Conservation (phyloP, 345 rosid genomes). For the Viola odorata region DNA sequence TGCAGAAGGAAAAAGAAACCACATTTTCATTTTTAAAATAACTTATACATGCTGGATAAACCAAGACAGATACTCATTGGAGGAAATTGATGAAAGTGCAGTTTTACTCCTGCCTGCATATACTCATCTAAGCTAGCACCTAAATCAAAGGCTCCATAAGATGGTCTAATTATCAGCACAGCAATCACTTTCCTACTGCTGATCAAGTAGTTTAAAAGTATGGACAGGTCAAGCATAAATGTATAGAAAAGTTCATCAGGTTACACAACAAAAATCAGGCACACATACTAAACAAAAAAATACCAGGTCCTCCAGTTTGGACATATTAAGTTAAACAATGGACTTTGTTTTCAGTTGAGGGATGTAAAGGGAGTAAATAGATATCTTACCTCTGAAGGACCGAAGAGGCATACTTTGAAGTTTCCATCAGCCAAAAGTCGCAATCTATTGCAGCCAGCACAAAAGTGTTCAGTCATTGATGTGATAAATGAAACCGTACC, state of each 20-base stretch:
- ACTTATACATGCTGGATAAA: too few species aligned
- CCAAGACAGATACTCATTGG: too few species aligned
- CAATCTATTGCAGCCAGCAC: constrained; percentile 96
- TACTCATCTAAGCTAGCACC: too few species aligned
- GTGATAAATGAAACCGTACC: constrained; percentile 94
- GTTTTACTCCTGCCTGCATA: too few species aligned
- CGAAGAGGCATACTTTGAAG: constrained; percentile 98
- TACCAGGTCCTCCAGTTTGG: neutral
- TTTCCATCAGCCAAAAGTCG: constrained; percentile 96
- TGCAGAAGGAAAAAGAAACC: too few species aligned
- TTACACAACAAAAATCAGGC: neutral
- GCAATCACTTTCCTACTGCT: too few species aligned
- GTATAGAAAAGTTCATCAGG: neutral
- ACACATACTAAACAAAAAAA: neutral
- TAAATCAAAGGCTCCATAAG: too few species aligned
- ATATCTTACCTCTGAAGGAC: constrained; percentile 76
- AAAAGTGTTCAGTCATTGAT: constrained; percentile 95
- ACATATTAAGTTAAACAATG: too few species aligned
- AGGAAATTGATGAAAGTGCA: too few species aligned
- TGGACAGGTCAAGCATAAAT: neutral
- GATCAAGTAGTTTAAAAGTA: neutral
- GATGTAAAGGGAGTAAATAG: neutral
- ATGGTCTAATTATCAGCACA: too few species aligned
- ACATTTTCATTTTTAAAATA: too few species aligned
- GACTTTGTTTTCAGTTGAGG: too few species aligned